Evolutionary conservation across 768 basidiomycete species (phyloP), one percentile per base, ranked within the genome.

Genomic region (Candolleomyces efflorescens): DNA sequence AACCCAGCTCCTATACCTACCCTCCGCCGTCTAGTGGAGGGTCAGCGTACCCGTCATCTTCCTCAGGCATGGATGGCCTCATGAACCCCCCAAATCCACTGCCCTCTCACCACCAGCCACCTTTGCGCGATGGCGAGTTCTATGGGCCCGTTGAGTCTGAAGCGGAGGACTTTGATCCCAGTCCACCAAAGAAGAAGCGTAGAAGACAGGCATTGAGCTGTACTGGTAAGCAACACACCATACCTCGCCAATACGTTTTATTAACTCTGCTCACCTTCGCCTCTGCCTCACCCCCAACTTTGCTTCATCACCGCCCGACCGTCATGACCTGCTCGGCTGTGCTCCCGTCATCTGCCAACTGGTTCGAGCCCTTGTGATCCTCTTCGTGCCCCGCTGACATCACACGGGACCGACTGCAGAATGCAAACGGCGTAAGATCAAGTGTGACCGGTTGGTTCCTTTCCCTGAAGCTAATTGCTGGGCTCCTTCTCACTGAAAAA

Each of bases 351-450:
- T 52, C 26, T 48, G 13, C 46, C 3, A 9, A 18, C 50, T 26
- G 5, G 36, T 37, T 54, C 53, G 55, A 54, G 54, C 56, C 59
- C 58, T 46, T 56, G 51, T 59, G 56, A 54, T 68, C 32, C 32
- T 32, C 32, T 32, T 2, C 11, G 32, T 32, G 65, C 62, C 63
- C 67, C n/a, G 64, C 63, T 67, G 59, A 60, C 63, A 63, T 62
- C 51, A 46, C 27, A 47, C 70, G 66, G 63, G 66, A 32, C 39
- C 44, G 53, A 53, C 43, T 55, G 49, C 66, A 91, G 91, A 92
- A 70, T 92, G 90, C 70, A 92, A 92, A 70, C 75, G 90, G 64
- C 81, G 90, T 44, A 92, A 93, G 78, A 92, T 92, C 71, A 89
- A 88, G 68, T 93, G 91, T 70, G 90, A 93, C 75, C 88, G 88